Percentiles rank a stretch among this genome's conserved stretches.
Conservation (phyloP, 2,329 filamentous ascomycete species). For the Chaetomiaceae sp. region DNA sequence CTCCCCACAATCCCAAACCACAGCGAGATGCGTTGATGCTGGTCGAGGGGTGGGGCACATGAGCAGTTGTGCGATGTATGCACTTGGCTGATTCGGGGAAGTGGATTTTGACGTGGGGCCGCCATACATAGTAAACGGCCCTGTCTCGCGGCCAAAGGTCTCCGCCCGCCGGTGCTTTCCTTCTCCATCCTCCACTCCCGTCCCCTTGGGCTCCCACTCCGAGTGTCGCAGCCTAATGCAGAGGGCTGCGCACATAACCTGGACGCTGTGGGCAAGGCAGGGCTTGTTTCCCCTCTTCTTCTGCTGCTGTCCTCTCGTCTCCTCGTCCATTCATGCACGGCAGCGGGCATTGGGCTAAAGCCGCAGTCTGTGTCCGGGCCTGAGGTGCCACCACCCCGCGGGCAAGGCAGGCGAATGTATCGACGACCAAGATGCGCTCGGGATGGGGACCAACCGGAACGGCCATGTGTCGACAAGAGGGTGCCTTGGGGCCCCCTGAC, state of each 20-base stretch:
- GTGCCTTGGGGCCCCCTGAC: conserved; percentile 11
- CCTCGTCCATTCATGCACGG: not conserved
- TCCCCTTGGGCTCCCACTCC: conserved; percentile 1
- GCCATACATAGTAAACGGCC: conserved; percentile 6
- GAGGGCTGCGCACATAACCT: too few relatives aligned
- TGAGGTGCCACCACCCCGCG: conserved; percentile 4
- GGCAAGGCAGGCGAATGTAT: not conserved
- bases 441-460: not conserved
- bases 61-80: too few relatives aligned
- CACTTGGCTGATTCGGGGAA: conserved; percentile 18
- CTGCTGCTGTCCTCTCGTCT: not conserved
- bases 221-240: conserved; percentile 8
- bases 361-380: not conserved
- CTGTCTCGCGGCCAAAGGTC: conserved; percentile 2
- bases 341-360: conserved; percentile 6
- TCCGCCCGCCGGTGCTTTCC: not conserved
- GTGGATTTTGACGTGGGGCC: conserved; percentile 14
- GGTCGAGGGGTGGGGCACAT: conserved; percentile 9
- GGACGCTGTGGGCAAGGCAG: too few relatives aligned
- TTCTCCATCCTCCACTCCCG: too few relatives aligned
- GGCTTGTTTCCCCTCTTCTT: not conserved
- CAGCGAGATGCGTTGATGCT: not conserved
- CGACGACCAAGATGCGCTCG: not conserved
- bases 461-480: conserved; percentile 2
- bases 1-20: conserved; percentile 1